These are phyloP conservation scores for Coccinonectria pachysandricola DNA, from an alignment of 2,329 filamentous ascomycete species.

Conservation along the genomic window DNA sequence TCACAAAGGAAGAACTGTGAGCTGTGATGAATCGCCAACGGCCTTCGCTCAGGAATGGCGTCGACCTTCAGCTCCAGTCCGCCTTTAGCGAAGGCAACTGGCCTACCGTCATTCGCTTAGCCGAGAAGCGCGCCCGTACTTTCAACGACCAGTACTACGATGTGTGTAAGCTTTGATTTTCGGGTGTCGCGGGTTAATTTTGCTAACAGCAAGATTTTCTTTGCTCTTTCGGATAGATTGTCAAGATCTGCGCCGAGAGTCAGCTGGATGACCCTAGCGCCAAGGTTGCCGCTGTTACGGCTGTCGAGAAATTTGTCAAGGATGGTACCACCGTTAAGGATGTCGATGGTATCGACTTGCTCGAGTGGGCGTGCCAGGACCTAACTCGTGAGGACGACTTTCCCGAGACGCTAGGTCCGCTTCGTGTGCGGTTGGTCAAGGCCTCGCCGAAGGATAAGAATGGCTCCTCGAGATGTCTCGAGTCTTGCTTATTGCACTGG, in stretches of 20 bases:
- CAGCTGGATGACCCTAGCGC: slow-evolving; percentile 39
- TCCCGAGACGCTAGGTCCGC: slow-evolving; percentile 35
- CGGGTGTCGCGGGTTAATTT: not conserved
- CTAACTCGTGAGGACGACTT: slow-evolving; percentile 31
- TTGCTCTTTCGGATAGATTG: slow-evolving; percentile 29
- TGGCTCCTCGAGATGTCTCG: slow-evolving; percentile 33
- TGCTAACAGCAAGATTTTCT: slow-evolving; percentile 5
- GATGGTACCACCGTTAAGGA: slow-evolving; percentile 38
- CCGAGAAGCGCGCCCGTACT: slow-evolving; percentile 38
- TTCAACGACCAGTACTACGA: slow-evolving; percentile 47
- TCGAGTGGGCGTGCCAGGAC: slow-evolving; percentile 42
- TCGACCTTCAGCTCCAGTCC: slow-evolving; percentile 44
- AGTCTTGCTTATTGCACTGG: slow-evolving; percentile 43
- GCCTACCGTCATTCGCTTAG: slow-evolving; percentile 38
- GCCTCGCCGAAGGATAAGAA: slow-evolving; percentile 37
- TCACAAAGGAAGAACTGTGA: too few species aligned
- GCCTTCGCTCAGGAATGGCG: slow-evolving; percentile 35
- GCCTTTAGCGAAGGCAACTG: slow-evolving; percentile 47
- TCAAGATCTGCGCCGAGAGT: slow-evolving; percentile 41
- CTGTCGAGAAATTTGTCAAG: slow-evolving; percentile 36
- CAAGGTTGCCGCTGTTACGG: slow-evolving; percentile 32
- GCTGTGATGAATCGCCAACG: slow-evolving; percentile 27
- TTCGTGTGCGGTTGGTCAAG: slow-evolving; percentile 42
- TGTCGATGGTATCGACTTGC: slow-evolving; percentile 40
- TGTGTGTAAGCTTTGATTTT: slow-evolving; percentile 23